Conservation (phyloP, 2,329 filamentous ascomycete genomes). For the Nannizzia gypsea region DNA sequence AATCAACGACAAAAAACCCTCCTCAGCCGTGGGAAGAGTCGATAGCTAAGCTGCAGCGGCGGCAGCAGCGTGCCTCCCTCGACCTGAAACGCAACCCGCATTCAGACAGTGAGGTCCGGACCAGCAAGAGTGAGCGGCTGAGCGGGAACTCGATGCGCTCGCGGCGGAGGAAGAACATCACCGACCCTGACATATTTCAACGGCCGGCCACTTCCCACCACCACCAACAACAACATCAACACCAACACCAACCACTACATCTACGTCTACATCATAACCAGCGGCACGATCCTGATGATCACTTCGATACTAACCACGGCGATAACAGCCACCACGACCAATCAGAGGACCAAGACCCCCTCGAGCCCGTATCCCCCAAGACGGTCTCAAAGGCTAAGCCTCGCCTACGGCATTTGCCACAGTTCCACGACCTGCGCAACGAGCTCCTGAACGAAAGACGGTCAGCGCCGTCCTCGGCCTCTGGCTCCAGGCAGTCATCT, state of each 20-base stretch:
- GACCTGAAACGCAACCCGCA: not conserved
- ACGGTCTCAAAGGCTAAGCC: conserved; percentile 5
- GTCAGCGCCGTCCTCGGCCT: conserved; percentile 1
- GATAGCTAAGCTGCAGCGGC: not conserved
- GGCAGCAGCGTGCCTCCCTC: not conserved
- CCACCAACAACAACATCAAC: too few species aligned
- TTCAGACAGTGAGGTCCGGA: conserved; percentile 15
- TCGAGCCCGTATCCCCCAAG: not conserved
- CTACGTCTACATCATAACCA: too few species aligned
- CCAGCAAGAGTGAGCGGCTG: conserved; percentile 20
- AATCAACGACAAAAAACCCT: not conserved
- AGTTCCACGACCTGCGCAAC: conserved; percentile 12
- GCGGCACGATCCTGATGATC: too few species aligned
- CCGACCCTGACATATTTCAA: conserved; percentile 29
- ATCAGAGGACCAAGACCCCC: conserved; percentile 13
- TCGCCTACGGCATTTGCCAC: conserved; percentile 13
- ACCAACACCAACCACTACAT: too few species aligned
- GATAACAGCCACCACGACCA: conserved; percentile 8
- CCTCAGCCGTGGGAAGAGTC: conserved; percentile 2
- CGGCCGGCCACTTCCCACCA: conserved; percentile 23
- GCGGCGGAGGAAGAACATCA: conserved; percentile 30
- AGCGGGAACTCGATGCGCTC: conserved; percentile 17
- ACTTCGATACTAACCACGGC: too few species aligned
- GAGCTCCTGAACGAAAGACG: conserved; percentile 7
- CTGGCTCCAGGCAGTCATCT: conserved; percentile 5